These are phyloP conservation scores for Raphanus raphanistrum DNA, from an alignment of 345 rosid species.

Conservation along the genomic window DNA sequence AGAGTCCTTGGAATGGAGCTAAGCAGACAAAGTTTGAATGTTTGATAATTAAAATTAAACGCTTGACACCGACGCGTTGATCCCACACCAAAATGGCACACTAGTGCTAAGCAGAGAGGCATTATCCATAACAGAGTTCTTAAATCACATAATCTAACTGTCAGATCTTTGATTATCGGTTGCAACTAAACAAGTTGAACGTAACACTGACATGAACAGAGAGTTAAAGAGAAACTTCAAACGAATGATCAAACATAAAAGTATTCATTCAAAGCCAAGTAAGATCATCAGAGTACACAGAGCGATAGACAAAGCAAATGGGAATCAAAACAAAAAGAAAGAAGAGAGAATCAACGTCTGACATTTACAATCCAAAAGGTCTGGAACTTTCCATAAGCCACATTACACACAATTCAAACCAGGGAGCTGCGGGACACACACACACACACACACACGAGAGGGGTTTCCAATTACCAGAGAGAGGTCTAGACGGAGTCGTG, in stretches of 20 bases:
- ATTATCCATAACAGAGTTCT: not conserved
- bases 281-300: not conserved
- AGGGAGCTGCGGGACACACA: not conserved
- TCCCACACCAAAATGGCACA: not conserved
- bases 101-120: not conserved
- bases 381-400: not conserved
- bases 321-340: not conserved
- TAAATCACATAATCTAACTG: not conserved
- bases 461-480: not conserved
- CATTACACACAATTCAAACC: not conserved
- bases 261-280: constrained; percentile 6
- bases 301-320: not conserved
- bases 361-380: not conserved
- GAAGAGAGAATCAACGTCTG: not conserved
- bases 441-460: not conserved
- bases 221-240: not conserved
- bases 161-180: not conserved
- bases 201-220: not conserved
- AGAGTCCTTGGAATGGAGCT: not conserved
- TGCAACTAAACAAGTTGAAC: not conserved
- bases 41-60: not conserved
- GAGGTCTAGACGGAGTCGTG: constrained; percentile 25
- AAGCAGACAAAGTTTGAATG: not conserved
- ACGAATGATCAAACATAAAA: not conserved
- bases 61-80: not conserved